Conservation (phyloP, 2,329 filamentous ascomycete genomes). For the Xylaria sp. region DNA sequence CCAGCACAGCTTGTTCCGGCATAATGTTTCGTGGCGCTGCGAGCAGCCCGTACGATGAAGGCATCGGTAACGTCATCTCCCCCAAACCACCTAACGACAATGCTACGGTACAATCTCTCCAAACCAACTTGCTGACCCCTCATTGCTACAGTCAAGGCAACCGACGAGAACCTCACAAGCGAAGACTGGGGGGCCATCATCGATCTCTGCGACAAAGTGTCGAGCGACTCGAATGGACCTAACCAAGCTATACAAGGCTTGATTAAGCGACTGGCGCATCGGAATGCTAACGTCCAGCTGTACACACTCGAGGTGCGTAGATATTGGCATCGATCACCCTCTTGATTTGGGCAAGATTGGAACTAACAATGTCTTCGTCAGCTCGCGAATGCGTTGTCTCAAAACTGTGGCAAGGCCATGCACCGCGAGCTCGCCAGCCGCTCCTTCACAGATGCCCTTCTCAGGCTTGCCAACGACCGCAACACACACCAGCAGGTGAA, state of each 20-base stretch:
- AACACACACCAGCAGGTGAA: conserved; percentile 98
- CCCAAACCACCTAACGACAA: conserved; percentile 16
- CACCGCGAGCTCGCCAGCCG: conserved; percentile 91
- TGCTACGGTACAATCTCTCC: conserved; percentile 18
- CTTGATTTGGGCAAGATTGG: neutral
- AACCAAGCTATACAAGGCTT: conserved; percentile 89
- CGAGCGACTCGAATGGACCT: conserved; percentile 65
- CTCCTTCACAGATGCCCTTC: conserved; percentile 91
- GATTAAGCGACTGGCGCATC: conserved; percentile 90
- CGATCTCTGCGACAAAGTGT: conserved; percentile 70
- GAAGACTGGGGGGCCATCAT: conserved; percentile 76
- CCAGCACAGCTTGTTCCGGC: conserved; percentile 25
- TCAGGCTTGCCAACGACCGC: conserved; percentile 90
- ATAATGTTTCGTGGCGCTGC: conserved; percentile 68
- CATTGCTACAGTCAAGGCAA: conserved; percentile 71
- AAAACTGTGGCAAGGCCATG: conserved; percentile 88
- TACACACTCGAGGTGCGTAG: conserved; percentile 84
- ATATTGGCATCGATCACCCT: neutral
- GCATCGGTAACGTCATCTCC: conserved; percentile 58
- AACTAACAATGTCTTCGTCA: conserved; percentile 48
- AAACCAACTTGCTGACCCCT: conserved; percentile 27
- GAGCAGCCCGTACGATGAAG: conserved; percentile 67
- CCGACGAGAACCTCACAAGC: conserved; percentile 95
- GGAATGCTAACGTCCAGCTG: conserved; percentile 95
- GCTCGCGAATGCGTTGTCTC: conserved; percentile 89